Conservation (phyloP, 2,329 filamentous ascomycete species). For the Fusarium sarcochroum region DNA sequence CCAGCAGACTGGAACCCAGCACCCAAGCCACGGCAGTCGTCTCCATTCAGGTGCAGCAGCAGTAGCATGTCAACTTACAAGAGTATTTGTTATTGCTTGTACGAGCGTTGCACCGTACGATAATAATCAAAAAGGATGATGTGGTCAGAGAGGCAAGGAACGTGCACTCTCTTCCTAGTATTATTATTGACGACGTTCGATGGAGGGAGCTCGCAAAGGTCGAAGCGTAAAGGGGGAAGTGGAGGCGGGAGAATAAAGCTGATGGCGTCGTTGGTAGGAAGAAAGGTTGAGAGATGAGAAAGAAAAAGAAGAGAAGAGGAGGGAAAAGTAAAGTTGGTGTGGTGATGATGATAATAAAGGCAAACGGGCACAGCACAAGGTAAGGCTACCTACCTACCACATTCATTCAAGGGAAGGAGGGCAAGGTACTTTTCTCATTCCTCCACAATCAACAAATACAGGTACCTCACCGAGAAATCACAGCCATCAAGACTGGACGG, state of each 20-base stretch:
- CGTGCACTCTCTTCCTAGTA: slow-evolving; percentile 45
- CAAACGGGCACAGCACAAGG: slow-evolving; percentile 20
- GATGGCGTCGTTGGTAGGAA: slow-evolving; percentile 19
- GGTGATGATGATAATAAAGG: slow-evolving; percentile 44
- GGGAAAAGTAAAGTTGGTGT: slow-evolving; percentile 36
- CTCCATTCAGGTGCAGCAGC: slow-evolving; percentile 42
- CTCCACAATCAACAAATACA: slow-evolving; percentile 39
- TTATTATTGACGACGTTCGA: slow-evolving; percentile 39
- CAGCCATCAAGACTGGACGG: slow-evolving; percentile 36
- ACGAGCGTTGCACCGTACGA: slow-evolving; percentile 51
- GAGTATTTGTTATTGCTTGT: slow-evolving; percentile 41
- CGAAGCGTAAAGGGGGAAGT: slow-evolving; percentile 23
- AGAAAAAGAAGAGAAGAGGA: slow-evolving; percentile 28
- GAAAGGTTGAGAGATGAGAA: slow-evolving; percentile 33
- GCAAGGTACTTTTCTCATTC: slow-evolving; percentile 21
- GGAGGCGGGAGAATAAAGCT: slow-evolving; percentile 26
- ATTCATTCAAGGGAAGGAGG: slow-evolving; percentile 11
- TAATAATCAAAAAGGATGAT: slow-evolving; percentile 45
- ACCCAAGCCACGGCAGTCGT: slow-evolving; percentile 37
- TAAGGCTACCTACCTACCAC: slow-evolving; percentile 19
- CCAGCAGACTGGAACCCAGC: slow-evolving; percentile 18
- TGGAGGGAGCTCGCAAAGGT: slow-evolving; percentile 34
- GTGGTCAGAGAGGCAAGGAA: slow-evolving; percentile 49
- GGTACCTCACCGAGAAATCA: slow-evolving; percentile 39
- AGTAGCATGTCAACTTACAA: slow-evolving; percentile 45